Base-by-base conservation (phyloP, 1,284 basidiomycete species). In the Rhodotorula sp. region DNA sequence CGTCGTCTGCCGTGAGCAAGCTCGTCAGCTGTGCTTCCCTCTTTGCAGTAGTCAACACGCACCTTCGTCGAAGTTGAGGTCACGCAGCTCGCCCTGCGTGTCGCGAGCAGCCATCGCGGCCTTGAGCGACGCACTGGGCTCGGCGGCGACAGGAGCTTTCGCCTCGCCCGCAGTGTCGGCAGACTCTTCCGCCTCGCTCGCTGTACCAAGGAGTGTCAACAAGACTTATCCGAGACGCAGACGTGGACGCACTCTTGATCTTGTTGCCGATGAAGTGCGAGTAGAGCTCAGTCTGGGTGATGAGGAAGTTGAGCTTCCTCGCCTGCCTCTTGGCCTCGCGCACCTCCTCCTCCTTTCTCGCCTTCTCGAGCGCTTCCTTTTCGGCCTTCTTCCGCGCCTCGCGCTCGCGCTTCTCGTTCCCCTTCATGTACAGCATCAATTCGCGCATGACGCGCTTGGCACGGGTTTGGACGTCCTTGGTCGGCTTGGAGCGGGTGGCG, bases 211-310 rank as follows among this genome's bases (percentile, higher is more conserved):
- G 37, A 40, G 34, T 18, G 37, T 26, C 34, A 60, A 47, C n/a
- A 24, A 1, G 11, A 7, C 37, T 31, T 26, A n/a, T n/a, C n/a
- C n/a, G 44, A 31, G 60, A 53, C 20, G 57, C 50, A n/a, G 40
- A 26, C 16, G 24, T 15, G 24, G 46, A 83, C 88, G 77, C 79
- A 92, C 91, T 98, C 83, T 96, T 97, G 77, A 99, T 86, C 83
- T 99, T 99, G 82, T 89, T 97, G 51, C 96, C 95, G 69, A 99
- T 93, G 84, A 99, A 99, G 83, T 99, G 96, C 76, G 92, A 96
- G 82, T 99, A 99, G 18, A 99, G 86, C 81, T 99, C 96, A 18
- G 96, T 99, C 82, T 99, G 96, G 70, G 93, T 98, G 81, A 99
- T 95, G 80, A 99, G 84, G 84, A 99, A 99, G 82, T 99, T 97